Evolutionary conservation across 106 monocot genomes (phyloP).

Genomic region (Alisma plantagoaquatica): DNA sequence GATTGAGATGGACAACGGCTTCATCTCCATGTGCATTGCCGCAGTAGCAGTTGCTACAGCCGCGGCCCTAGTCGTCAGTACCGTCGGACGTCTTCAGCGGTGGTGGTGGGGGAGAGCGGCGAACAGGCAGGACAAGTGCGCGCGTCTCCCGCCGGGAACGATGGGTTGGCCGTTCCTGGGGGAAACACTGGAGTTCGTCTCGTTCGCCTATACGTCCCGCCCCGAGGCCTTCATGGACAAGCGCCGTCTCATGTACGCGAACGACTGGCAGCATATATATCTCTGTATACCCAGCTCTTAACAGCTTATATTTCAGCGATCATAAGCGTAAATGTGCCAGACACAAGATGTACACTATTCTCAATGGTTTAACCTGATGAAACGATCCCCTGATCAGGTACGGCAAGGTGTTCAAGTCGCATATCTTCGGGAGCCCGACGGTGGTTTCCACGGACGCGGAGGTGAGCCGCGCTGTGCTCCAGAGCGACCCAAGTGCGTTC

Average conservation of each 20-base stretch:
- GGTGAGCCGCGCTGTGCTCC: constrained; percentile 57
- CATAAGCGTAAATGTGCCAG: too few species aligned
- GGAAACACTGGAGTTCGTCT: constrained; percentile 83
- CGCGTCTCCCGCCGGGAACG: constrained; percentile 39
- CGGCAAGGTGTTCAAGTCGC: constrained; percentile 88
- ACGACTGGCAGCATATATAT: too few species aligned
- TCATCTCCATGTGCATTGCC: constrained; percentile 1
- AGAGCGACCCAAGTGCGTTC: constrained; percentile 56
- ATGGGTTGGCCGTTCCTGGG: constrained; percentile 82
- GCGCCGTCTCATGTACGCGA: constrained; percentile 42
- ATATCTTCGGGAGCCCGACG: constrained; percentile 82
- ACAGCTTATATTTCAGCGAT: too few species aligned
- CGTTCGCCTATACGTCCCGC: constrained; percentile 51
- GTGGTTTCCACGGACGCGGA: constrained; percentile 87
- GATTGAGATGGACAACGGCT: too few species aligned
- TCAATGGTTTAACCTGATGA: too few species aligned
- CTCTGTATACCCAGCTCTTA: too few species aligned
- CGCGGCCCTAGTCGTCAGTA: neutral
- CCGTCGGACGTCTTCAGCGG: too few species aligned
- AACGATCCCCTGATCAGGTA: too few species aligned
- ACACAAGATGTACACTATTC: too few species aligned
- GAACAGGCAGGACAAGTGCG: neutral
- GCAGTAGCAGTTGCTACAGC: neutral
- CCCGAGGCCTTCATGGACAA: constrained; percentile 88
- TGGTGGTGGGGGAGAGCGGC: neutral